Percentiles rank a stretch among this genome's conserved stretches.
Evolutionary conservation across 495 filamentous ascomycete species (phyloP).

Genomic region (Collariella sp.): DNA sequence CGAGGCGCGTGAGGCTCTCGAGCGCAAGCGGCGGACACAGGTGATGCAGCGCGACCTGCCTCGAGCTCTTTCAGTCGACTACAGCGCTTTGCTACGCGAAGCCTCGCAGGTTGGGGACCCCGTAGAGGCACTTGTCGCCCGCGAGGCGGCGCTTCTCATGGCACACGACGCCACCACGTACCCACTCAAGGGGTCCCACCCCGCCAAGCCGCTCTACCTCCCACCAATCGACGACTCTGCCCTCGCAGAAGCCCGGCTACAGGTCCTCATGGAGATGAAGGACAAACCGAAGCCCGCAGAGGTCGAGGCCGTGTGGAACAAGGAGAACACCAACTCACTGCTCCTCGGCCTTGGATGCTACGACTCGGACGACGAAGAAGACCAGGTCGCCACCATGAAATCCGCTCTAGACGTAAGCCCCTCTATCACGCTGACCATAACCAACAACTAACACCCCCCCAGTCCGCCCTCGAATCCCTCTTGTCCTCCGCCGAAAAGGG

Average conservation of each 20-base stretch:
- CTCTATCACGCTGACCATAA: conserved; percentile 2
- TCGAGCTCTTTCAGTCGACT: conserved; percentile 64
- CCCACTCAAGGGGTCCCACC: conserved; percentile 53
- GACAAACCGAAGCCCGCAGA: conserved; percentile 48
- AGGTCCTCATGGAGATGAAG: conserved; percentile 65
- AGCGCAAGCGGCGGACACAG: conserved; percentile 77
- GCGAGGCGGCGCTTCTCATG: conserved; percentile 69
- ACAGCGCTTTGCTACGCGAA: conserved; percentile 55
- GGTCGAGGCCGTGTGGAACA: conserved; percentile 61
- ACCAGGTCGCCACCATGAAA: conserved; percentile 50
- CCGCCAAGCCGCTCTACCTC: conserved; percentile 51
- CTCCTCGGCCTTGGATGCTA: conserved; percentile 75
- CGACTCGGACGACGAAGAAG: conserved; percentile 60
- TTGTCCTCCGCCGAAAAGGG: conserved; percentile 64
- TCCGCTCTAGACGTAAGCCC: conserved; percentile 56
- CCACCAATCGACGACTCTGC: conserved; percentile 60
- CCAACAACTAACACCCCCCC: conserved; percentile 28
- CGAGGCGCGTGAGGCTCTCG: conserved; percentile 63
- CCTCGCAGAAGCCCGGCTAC: conserved; percentile 63
- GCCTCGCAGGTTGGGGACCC: conserved; percentile 37
- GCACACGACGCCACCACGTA: conserved; percentile 71
- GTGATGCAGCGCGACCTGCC: conserved; percentile 80
- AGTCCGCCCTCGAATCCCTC: conserved; percentile 64
- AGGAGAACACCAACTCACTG: conserved; percentile 46
- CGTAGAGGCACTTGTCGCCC: conserved; percentile 51